Evolutionary conservation across 345 rosid genomes (phyloP).

Genomic region (Hirschfeldia incana): DNA sequence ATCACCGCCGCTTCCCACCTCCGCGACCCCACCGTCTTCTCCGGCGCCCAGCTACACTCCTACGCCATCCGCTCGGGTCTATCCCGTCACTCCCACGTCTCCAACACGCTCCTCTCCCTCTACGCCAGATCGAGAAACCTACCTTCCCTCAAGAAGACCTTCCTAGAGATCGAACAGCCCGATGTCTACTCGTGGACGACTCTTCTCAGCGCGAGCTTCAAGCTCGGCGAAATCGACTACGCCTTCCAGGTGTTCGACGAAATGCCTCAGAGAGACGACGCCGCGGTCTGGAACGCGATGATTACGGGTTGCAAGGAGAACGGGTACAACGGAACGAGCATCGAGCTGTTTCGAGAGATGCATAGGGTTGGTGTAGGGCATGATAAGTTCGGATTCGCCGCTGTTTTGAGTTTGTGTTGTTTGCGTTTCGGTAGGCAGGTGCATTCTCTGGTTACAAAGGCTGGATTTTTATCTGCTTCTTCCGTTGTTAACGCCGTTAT

Average conservation of each 20-base stretch:
- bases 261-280: slow-evolving; percentile 51
- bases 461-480: slow-evolving; percentile 47
- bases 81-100: slow-evolving; percentile 46
- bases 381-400: slow-evolving; percentile 68
- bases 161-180: slow-evolving; percentile 54
- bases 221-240: slow-evolving; percentile 49
- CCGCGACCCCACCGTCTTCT: slow-evolving; percentile 31
- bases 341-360: slow-evolving; percentile 61
- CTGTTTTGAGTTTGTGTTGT: slow-evolving; percentile 59
- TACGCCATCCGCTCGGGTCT: slow-evolving; percentile 56
- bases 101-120: slow-evolving; percentile 66
- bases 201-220: slow-evolving; percentile 48
- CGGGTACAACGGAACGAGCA: slow-evolving; percentile 47
- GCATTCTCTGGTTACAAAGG: slow-evolving; percentile 59
- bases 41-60: slow-evolving; percentile 61
- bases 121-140: slow-evolving; percentile 47
- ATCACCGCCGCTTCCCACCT: slow-evolving; percentile 59
- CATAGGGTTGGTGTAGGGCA: slow-evolving; percentile 49
- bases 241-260: slow-evolving; percentile 60
- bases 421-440: slow-evolving; percentile 62
- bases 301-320: slow-evolving; percentile 67
- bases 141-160: slow-evolving; percentile 46
- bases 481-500: slow-evolving; percentile 67
- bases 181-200: slow-evolving; percentile 77
- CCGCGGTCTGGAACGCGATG: slow-evolving; percentile 70